Base-by-base conservation (phyloP, 371 early-diverging fungal species). In the Chytridiales sp. region DNA sequence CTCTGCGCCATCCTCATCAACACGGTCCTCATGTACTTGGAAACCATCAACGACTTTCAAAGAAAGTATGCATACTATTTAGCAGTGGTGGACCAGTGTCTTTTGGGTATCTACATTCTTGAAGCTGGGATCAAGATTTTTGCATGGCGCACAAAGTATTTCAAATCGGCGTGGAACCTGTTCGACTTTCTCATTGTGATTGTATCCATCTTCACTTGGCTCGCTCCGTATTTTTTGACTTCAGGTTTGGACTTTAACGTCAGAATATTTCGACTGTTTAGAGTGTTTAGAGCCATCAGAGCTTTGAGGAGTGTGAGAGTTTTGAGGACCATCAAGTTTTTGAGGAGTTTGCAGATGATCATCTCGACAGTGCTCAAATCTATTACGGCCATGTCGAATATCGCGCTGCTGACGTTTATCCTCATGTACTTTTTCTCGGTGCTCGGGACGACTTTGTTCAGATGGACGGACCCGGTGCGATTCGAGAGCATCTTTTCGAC, bases 381-480 rank as follows among this genome's bases (percentile, higher is more conserved):
- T 24, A 62, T 72, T 26, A 68, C 69, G n/a, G 72, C 72, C 36
- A 68, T 72, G 72, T 24, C 42, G n/a, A 70, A 61, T 39, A 72
- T 72, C 35, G 55, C 66, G 1, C 34, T 59, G 17, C 46, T 70
- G 0, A 21, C 64, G 1, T 48, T 13, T 8, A 38, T 66, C 29
- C 41, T 60, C 15, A n/a, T 70, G 17, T 70, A 69, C 46, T 56
- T 66, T 6, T 66, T 69, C 31, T 53, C 69, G 15, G 67, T 69
- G 11, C 38, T 62, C 31, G 73, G 55, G 15, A 66, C 65, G 3
- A 21, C 54, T 4, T 22, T 31, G 13, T 72, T 47, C 47, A 42
- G 54, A 5, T 47, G 41, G 22, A 40, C 64, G 21, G 70, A 73
- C 44, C 53, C 56, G 8, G 27, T 42, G 22, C 64, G 68, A 17